A percentile compares a stretch with the other conserved stretches of the same genome.
phyloP scores from a whole-genome alignment of 208 protist genomes.

The Trichomonas vaginalis region DNA sequence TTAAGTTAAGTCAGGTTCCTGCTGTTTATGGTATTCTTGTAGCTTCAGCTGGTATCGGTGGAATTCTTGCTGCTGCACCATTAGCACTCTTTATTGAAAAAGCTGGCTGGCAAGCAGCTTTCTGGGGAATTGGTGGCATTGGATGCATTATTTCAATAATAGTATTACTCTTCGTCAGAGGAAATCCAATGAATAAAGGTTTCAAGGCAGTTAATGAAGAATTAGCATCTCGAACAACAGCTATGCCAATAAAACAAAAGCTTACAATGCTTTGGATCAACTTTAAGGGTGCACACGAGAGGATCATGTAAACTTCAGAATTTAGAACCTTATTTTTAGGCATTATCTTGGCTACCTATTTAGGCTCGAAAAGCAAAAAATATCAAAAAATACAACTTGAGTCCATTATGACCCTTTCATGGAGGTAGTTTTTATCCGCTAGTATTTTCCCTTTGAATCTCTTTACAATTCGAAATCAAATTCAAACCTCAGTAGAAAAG shows the following conservation, averaged over 20 bases:
- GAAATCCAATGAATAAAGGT: not conserved
- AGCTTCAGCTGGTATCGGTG: not conserved
- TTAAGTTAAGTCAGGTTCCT: not conserved
- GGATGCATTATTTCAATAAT: not conserved
- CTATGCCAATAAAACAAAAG: not conserved
- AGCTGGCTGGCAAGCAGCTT: not conserved
- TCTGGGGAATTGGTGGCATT: not conserved
- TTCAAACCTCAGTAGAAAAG: no score
- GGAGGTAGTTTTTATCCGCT: no score
- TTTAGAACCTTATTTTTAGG: no score
- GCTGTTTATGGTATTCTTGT: not conserved
- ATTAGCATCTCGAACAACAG: not conserved
- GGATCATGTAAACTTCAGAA: no score
- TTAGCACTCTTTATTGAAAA: not conserved
- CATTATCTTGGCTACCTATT: no score
- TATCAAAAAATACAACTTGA: no score
- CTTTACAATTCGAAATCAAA: no score
- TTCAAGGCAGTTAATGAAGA: not conserved
- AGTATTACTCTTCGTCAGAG: not conserved
- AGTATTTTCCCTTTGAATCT: no score
- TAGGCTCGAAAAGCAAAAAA: no score
- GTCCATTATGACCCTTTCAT: no score
- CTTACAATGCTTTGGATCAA: not conserved
- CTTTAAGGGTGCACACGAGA: no score
- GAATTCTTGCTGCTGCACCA: not conserved